Evolutionary conservation across 768 basidiomycete species (phyloP).

Genomic region (Boletus vinaceobasis): DNA sequence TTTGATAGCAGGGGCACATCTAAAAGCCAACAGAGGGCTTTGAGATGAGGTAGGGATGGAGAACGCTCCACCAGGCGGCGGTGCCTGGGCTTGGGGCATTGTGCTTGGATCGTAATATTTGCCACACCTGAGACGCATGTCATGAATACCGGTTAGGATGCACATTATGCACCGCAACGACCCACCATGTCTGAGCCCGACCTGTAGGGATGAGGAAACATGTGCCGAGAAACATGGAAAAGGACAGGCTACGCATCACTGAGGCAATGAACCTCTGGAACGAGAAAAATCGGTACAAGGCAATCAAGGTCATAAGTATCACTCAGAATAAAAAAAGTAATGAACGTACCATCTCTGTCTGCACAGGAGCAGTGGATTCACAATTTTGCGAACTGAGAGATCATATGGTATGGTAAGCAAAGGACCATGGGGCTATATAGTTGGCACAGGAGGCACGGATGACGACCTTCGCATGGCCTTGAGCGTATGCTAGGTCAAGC

Average conservation of each 20-base stretch:
- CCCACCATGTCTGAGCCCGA: constrained; percentile 30
- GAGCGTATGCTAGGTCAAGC: background rate
- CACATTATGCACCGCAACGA: background rate
- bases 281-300: background rate
- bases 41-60: constrained; percentile 36
- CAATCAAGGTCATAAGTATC: background rate
- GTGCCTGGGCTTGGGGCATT: constrained; percentile 31
- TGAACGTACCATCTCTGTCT: constrained; percentile 4
- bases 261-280: background rate
- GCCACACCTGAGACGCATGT: constrained; percentile 34
- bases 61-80: constrained; percentile 50
- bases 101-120: constrained; percentile 51
- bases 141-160: background rate
- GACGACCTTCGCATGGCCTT: background rate
- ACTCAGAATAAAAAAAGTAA: background rate
- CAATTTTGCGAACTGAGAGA: background rate
- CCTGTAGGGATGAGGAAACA: constrained; percentile 13
- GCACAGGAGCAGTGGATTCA: background rate
- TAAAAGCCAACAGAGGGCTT: constrained; percentile 49
- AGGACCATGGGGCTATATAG: background rate
- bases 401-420: constrained; percentile 7
- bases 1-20: constrained; percentile 54
- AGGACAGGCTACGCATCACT: constrained; percentile 5
- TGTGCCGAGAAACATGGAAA: constrained; percentile 12
- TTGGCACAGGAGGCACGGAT: background rate